phyloP scores from a whole-genome alignment of 1,139 yeast genomes.

The Pichia sp. region DNA sequence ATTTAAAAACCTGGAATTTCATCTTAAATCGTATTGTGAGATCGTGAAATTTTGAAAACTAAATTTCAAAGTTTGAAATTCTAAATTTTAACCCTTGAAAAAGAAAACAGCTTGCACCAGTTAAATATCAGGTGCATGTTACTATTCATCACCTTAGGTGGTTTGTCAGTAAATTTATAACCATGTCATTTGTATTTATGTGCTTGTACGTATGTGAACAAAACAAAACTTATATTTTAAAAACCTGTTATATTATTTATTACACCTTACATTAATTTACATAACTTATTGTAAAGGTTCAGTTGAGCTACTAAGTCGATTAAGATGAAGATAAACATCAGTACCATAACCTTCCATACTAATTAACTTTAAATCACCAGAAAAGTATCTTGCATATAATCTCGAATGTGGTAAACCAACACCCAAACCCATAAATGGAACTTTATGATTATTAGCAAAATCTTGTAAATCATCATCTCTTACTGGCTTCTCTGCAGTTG shows the following conservation, averaged over 20 bases:
- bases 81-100: too few species aligned
- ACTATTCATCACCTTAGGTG: too few species aligned
- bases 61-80: too few species aligned
- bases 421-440: slow-evolving; percentile 95
- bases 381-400: slow-evolving; percentile 82
- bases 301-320: slow-evolving; percentile 44
- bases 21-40: too few species aligned
- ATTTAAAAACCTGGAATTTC: not conserved
- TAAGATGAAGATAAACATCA: slow-evolving; percentile 81
- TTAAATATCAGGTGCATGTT: too few species aligned
- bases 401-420: slow-evolving; percentile 86
- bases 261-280: not conserved
- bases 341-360: slow-evolving; percentile 96
- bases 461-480: slow-evolving; percentile 63
- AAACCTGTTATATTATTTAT: not conserved
- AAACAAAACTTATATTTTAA: too few species aligned
- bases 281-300: slow-evolving; percentile 34
- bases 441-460: slow-evolving; percentile 48
- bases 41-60: not conserved
- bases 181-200: too few species aligned
- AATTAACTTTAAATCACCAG: slow-evolving; percentile 81
- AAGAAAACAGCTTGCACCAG: too few species aligned
- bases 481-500: slow-evolving; percentile 75
- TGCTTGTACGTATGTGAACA: too few species aligned
- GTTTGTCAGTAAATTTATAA: too few species aligned